These are phyloP conservation scores for Pythium guiyangense DNA, from an alignment of 352 stramenopile genomes.

Conservation along the genomic window DNA sequence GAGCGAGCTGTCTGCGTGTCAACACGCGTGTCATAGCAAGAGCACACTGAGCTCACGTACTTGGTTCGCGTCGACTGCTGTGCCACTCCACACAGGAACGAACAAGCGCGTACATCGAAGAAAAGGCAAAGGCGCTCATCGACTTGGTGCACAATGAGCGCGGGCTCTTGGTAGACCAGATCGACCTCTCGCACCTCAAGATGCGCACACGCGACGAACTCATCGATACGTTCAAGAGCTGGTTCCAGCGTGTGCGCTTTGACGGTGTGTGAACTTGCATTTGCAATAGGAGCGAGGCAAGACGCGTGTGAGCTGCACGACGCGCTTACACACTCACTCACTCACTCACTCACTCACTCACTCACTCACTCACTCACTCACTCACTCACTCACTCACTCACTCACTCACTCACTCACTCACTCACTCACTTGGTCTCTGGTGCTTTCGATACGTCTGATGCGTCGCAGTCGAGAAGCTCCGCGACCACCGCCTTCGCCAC, in stretches of 20 bases:
- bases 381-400: too few relatives aligned
- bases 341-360: too few relatives aligned
- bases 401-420: too few relatives aligned
- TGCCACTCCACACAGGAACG: constrained; percentile 57
- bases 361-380: too few relatives aligned
- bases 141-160: constrained; percentile 72
- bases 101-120: constrained; percentile 81
- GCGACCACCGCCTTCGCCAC: constrained; percentile 84
- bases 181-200: constrained; percentile 87
- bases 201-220: constrained; percentile 89
- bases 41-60: neutral
- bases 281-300: neutral
- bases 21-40: neutral
- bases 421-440: too few relatives aligned
- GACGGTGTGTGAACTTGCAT: constrained; percentile 60
- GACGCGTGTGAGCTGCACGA: neutral
- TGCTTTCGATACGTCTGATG: too few relatives aligned
- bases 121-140: constrained; percentile 61
- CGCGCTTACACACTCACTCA: too few relatives aligned
- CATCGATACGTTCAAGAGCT: constrained; percentile 83
- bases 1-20: too few relatives aligned
- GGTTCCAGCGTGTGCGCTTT: constrained; percentile 63
- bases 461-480: constrained; percentile 65
- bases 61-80: neutral
- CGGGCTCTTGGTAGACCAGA: constrained; percentile 44